Conservation (phyloP, 1,139 yeast species). For the Yamadazyma siamensis region DNA sequence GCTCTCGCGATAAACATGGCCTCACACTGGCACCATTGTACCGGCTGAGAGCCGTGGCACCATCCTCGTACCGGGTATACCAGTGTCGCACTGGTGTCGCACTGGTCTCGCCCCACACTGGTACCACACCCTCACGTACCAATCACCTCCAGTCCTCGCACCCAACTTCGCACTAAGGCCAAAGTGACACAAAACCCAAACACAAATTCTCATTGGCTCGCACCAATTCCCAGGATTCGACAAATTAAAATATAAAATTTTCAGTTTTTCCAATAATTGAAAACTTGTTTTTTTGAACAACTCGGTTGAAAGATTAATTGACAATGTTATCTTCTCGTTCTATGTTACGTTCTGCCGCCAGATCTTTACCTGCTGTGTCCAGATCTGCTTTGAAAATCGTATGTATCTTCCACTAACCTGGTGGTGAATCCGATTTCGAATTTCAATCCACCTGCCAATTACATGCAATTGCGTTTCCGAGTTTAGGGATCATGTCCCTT, state of each 20-base stretch:
- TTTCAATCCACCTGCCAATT: neutral
- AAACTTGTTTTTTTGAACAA: slow-evolving; percentile 10
- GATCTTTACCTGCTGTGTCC: slow-evolving; percentile 69
- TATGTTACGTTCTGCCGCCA: slow-evolving; percentile 77
- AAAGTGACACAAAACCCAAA: slow-evolving; percentile 10
- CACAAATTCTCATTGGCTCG: slow-evolving; percentile 9
- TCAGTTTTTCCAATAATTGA: slow-evolving; percentile 15
- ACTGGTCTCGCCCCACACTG: too few relatives aligned
- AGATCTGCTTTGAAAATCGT: slow-evolving; percentile 59
- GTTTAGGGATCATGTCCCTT: too few relatives aligned
- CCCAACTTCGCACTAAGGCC: slow-evolving; percentile 4
- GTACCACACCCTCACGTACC: too few relatives aligned
- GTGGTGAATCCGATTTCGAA: neutral
- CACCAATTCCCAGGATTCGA: slow-evolving; percentile 10
- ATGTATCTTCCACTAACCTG: slow-evolving; percentile 37
- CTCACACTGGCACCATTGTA: too few relatives aligned
- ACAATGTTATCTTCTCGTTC: slow-evolving; percentile 79
- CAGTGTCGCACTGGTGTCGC: too few relatives aligned
- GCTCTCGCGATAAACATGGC: too few relatives aligned
- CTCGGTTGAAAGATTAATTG: slow-evolving; percentile 8
- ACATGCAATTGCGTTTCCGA: neutral
- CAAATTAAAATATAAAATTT: slow-evolving; percentile 18
- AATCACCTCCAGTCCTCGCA: too few relatives aligned
- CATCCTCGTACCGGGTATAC: too few relatives aligned
- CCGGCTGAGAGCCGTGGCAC: neutral